Evolutionary conservation across 768 basidiomycete genomes (phyloP), one percentile per base, ranked within the genome.

Genomic region (Pisolithus tinctorius): DNA sequence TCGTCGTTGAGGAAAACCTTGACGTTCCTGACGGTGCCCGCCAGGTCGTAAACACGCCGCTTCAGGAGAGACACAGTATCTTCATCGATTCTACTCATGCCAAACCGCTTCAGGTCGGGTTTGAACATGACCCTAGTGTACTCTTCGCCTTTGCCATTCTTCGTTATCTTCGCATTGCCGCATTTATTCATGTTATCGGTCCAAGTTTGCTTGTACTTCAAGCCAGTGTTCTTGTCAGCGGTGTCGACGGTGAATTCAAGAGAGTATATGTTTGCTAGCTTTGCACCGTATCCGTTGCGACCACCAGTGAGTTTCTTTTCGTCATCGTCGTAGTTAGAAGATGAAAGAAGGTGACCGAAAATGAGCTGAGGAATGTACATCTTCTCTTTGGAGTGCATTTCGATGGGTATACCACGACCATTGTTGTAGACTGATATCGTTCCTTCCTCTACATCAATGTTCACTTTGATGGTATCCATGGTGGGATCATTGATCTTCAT

Each of bases 291-390:
- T 63, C 96, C 96, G 62, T 99, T 99, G 62, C 96, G 84, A 68
- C 96, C 96, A 69, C 96, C 96, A 0, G 93, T 97, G 45, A 98
- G 79, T 71, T 96, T 97, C 79, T 93, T 96, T 74, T 99, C 94
- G 68, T 93, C 88, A 60, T 99, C 96, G 67, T 99, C 95, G 62
- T 95, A 98, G 74, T 98, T 98, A 42, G 93, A 95, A 10, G 87
- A 90, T 1, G 95, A 89, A 23, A 97, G 77, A 16, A 99, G 78
- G 64, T 96, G 86, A 6, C 96, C 96, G 60, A 99, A 99, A 60
- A 99, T 97, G 54, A 99, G 77, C 64, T 98, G 92, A 0, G 96
- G 96, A 51, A 99, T 96, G 66, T 90, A 95, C 6, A 95, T 86
- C 63, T 89, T 89, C 71, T 97, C 93, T 58, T 79, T 86, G 39